A percentile compares a stretch with the other conserved stretches of the same genome.
Conservation (phyloP, 148 eudicot species). For the Silene uniflora region DNA sequence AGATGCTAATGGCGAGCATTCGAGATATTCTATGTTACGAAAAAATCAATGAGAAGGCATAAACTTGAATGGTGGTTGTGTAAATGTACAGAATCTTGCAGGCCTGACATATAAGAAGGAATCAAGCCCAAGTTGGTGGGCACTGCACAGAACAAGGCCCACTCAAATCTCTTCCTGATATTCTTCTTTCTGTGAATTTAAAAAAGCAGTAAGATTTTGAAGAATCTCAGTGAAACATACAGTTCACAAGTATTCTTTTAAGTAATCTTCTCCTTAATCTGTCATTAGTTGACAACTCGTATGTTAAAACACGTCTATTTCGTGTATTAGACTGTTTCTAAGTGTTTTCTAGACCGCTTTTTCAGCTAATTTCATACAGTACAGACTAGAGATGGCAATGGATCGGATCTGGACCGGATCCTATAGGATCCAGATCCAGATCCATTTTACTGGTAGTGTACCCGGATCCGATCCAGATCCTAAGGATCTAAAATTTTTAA, state of each 20-base stretch:
- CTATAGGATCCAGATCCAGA: too few relatives aligned
- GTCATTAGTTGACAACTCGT: slow-evolving; percentile 5
- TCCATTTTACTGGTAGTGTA: too few relatives aligned
- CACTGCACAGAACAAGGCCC: slow-evolving; percentile 34
- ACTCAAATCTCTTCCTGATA: slow-evolving; percentile 36
- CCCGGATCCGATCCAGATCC: too few relatives aligned
- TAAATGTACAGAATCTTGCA: slow-evolving; percentile 28
- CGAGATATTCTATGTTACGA: background rate
- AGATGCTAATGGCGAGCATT: background rate
- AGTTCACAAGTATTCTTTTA: background rate
- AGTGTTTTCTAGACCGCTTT: too few relatives aligned
- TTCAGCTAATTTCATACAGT: too few relatives aligned
- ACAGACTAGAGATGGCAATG: too few relatives aligned
- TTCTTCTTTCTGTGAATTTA: slow-evolving; percentile 31
- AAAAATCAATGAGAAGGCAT: slow-evolving; percentile 10
- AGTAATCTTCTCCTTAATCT: slow-evolving; percentile 16
- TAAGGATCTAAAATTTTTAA: too few relatives aligned
- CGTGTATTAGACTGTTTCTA: too few relatives aligned
- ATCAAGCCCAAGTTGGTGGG: slow-evolving; percentile 47
- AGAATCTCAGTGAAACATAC: slow-evolving; percentile 41
- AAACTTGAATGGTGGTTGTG: slow-evolving; percentile 14
- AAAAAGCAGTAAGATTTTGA: slow-evolving; percentile 20
- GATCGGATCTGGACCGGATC: too few relatives aligned
- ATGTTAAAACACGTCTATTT: background rate
- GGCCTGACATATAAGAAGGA: slow-evolving; percentile 28